phyloP scores from a whole-genome alignment of 352 stramenopile genomes.

The Pythium brassicae region DNA sequence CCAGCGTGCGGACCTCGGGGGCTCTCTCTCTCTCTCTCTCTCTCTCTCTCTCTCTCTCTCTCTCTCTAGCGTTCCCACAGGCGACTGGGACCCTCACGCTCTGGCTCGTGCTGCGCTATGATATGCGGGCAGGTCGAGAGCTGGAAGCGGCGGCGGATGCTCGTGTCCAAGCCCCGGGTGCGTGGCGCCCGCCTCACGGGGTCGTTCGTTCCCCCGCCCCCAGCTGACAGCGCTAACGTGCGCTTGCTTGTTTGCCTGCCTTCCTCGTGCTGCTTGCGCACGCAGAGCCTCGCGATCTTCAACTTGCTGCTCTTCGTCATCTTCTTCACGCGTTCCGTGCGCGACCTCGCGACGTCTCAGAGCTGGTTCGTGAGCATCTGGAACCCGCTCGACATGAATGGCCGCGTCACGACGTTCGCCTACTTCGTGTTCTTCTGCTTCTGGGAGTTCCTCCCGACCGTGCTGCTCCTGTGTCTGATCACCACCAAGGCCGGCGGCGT shows the following conservation, averaged over 20 bases:
- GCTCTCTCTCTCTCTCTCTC: no score
- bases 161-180: slow-evolving; percentile 76
- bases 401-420: slow-evolving; percentile 67
- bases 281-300: slow-evolving; percentile 69
- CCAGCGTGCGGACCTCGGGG: no score
- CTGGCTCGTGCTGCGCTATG: not conserved
- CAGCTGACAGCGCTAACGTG: no score
- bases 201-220: not conserved
- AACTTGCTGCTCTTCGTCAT: slow-evolving; percentile 79
- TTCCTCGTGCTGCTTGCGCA: no score
- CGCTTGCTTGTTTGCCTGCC: no score
- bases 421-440: slow-evolving; percentile 87
- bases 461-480: slow-evolving; percentile 76
- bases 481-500: slow-evolving; percentile 79
- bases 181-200: not conserved
- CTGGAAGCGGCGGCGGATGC: slow-evolving; percentile 64
- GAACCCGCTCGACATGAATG: slow-evolving; percentile 85
- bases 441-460: slow-evolving; percentile 82
- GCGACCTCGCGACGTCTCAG: slow-evolving; percentile 77
- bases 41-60: not conserved
- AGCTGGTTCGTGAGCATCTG: slow-evolving; percentile 84
- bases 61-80: no score
- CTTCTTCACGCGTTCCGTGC: slow-evolving; percentile 74
- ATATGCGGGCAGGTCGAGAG: slow-evolving; percentile 43
- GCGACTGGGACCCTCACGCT: not conserved